A percentile compares a stretch with the other conserved stretches of the same genome.
phyloP scores from a whole-genome alignment of 2,329 filamentous ascomycete species.

The Venturia carpophila region DNA sequence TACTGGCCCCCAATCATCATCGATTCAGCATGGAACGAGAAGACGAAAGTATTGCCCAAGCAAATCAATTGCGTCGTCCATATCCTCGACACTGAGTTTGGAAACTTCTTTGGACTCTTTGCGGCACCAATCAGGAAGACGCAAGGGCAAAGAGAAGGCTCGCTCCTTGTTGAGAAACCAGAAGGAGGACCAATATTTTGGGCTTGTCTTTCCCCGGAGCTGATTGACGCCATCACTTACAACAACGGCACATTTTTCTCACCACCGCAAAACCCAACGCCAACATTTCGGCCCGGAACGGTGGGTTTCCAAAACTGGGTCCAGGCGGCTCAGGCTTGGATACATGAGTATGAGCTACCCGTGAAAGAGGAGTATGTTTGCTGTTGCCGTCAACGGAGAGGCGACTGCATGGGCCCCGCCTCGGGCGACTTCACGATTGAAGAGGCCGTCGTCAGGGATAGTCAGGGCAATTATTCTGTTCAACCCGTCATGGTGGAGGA shows the following conservation, averaged over 20 bases:
- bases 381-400: not conserved
- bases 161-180: not conserved
- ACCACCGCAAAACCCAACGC: not conserved
- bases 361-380: not conserved
- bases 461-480: not conserved
- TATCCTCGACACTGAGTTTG: not conserved
- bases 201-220: not conserved
- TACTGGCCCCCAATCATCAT: not conserved
- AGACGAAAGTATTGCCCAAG: not conserved
- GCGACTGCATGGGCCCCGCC: not conserved
- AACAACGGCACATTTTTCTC: not conserved
- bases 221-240: not conserved
- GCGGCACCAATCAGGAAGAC: not conserved
- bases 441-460: not conserved
- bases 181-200: not conserved
- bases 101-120: not conserved
- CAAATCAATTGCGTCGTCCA: not conserved
- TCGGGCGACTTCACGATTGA: not conserved
- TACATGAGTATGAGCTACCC: not conserved
- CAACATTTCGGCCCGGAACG: not conserved
- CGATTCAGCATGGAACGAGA: not conserved
- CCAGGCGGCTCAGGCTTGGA: not conserved
- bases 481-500: not conserved
- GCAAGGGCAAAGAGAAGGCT: not conserved
- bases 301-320: not conserved